Evolutionary conservation across 2,329 filamentous ascomycete species (phyloP).

Genomic region (Exophiala mesophila): DNA sequence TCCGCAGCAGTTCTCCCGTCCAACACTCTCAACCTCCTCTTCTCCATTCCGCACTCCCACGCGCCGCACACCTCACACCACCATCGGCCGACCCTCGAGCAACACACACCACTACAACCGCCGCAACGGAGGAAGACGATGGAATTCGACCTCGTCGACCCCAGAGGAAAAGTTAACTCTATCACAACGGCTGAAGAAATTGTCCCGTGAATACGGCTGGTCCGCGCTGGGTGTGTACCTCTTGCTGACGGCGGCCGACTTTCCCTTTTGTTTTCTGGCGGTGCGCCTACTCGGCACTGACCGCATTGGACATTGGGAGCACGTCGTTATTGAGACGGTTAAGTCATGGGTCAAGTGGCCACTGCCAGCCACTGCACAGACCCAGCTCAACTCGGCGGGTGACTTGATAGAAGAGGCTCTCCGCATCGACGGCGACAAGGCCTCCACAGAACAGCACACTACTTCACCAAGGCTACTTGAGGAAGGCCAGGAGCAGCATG

Average conservation of each 20-base stretch:
- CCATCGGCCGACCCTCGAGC: too few species aligned
- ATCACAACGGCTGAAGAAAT: slow-evolving; percentile 69
- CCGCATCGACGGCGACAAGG: slow-evolving; percentile 36
- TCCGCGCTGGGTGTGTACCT: slow-evolving; percentile 88
- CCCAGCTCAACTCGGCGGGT: slow-evolving; percentile 8
- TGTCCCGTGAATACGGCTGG: slow-evolving; percentile 93
- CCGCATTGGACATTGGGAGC: slow-evolving; percentile 61
- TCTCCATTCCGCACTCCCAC: slow-evolving; percentile 5
- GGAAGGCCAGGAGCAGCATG: slow-evolving; percentile 21
- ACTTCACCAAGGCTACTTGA: slow-evolving; percentile 22
- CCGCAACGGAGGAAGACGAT: slow-evolving; percentile 24
- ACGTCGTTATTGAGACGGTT: slow-evolving; percentile 37
- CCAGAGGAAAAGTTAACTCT: slow-evolving; percentile 47
- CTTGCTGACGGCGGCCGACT: slow-evolving; percentile 75
- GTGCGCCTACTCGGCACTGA: slow-evolving; percentile 81
- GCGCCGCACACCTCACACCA: slow-evolving; percentile 20
- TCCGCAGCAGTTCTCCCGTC: slow-evolving; percentile 1
- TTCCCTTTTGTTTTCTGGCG: slow-evolving; percentile 89
- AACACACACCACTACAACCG: slow-evolving; percentile 1
- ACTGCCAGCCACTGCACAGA: slow-evolving; percentile 13
- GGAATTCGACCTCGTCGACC: slow-evolving; percentile 19
- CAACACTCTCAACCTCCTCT: slow-evolving; percentile 10
- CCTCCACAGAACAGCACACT: slow-evolving; percentile 37
- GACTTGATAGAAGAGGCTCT: slow-evolving; percentile 26
- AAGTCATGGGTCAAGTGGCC: slow-evolving; percentile 31